Base-by-base conservation (phyloP, 78 protist species). In the Dictyostelium firmibasis region DNA sequence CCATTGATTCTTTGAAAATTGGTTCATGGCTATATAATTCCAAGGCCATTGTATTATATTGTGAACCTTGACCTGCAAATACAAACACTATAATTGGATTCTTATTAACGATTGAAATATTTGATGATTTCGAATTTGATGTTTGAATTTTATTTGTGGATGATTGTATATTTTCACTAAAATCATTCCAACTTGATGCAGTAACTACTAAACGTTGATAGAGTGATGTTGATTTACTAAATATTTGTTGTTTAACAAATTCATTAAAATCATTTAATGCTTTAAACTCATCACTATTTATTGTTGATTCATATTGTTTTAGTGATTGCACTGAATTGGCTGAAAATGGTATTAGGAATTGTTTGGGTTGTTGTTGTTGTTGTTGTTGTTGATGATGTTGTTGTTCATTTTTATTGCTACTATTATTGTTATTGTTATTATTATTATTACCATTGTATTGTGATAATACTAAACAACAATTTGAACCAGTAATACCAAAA, bases 291-390 rank as follows among this genome's bases (percentile, higher is more conserved):
- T 86, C 57, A 4, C 38, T 41, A n/a, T 14, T 35, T 36, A 86
- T 60, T n/a, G 2, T 2, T n/a, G 25, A 25, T 60, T 76, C 2
- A 29, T 87, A 87, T 78, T 87, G 79, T 38, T 87, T 77, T 27
- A 87, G 41, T 25, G 93, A 87, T 38, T 33, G 20, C 18, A n/a
- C 27, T 2, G 85, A 78, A 43, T 78, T 62, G 3, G 81, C 77
- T 25, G 93, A 87, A 36, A 87, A 50, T 78, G 93, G 93, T 11
- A 87, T 67, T 76, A 86, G 57, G 13, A 31, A 70, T 31, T 31
- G 35, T 31, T 70, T 64, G n/a, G n/a, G n/a, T 50, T 50, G 62
- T 16, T 50, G 62, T 50, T 50, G 60, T 50, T 7, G 23, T 50
- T 50, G 62, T 9, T 47, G 6, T 47, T 47, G 16, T 1, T 50